A percentile compares a stretch with the other conserved stretches of the same genome.
phyloP scores from a whole-genome alignment of 2,329 filamentous ascomycete genomes.

The Diaporthe sp. region DNA sequence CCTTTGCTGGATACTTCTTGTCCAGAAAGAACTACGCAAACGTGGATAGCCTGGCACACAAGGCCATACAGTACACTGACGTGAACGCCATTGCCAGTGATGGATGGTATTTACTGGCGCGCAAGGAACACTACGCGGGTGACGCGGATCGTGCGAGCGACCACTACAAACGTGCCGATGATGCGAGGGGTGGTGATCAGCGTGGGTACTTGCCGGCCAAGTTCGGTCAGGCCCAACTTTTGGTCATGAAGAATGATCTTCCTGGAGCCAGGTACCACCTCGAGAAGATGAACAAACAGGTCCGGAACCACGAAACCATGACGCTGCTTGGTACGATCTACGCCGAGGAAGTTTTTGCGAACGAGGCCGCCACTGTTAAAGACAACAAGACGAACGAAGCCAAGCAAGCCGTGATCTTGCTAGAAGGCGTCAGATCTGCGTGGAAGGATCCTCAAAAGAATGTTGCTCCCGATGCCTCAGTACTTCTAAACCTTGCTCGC shows the following conservation, averaged over 20 bases:
- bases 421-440: slow-evolving; percentile 85
- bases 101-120: slow-evolving; percentile 94
- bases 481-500: slow-evolving; percentile 90
- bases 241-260: slow-evolving; percentile 85
- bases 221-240: slow-evolving; percentile 92
- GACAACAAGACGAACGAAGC: slow-evolving; percentile 90
- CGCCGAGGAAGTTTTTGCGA: slow-evolving; percentile 92
- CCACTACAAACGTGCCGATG: slow-evolving; percentile 91
- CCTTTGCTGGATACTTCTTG: slow-evolving; percentile 92
- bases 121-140: slow-evolving; percentile 89
- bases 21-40: slow-evolving; percentile 84
- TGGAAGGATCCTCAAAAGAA: slow-evolving; percentile 97
- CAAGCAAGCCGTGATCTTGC: slow-evolving; percentile 86
- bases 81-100: slow-evolving; percentile 97
- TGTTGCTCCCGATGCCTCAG: slow-evolving; percentile 83
- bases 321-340: slow-evolving; percentile 91
- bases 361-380: slow-evolving; percentile 77
- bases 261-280: slow-evolving; percentile 93
- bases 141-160: slow-evolving; percentile 83
- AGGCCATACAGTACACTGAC: slow-evolving; percentile 95
- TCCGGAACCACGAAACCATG: slow-evolving; percentile 89
- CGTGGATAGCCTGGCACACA: slow-evolving; percentile 88
- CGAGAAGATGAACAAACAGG: slow-evolving; percentile 88
- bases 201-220: slow-evolving; percentile 94
- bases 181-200: slow-evolving; percentile 91